Conservation (phyloP, 2,329 filamentous ascomycete genomes). For the Alternaria arbusti region DNA sequence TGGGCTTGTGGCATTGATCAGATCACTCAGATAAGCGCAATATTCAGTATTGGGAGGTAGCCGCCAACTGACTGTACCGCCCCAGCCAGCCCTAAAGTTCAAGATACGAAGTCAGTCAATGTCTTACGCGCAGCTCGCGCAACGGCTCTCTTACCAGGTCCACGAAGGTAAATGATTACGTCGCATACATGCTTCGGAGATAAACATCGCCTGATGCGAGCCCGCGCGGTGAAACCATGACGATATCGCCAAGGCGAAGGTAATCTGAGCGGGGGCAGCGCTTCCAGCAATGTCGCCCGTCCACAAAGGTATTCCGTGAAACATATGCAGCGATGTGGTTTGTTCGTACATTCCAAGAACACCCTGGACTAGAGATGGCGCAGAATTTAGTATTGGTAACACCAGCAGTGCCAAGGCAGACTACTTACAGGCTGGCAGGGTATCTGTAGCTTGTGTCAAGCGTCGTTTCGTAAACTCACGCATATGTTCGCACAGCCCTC, state of each 20-base stretch:
- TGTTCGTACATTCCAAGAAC: slow-evolving; percentile 8
- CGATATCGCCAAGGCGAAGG: slow-evolving; percentile 14
- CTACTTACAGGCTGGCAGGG: slow-evolving; percentile 5
- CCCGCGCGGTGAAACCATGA: slow-evolving; percentile 16
- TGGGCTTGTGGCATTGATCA: slow-evolving; percentile 4
- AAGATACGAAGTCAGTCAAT: not conserved
- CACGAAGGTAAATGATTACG: not conserved
- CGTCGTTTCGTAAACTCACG: slow-evolving; percentile 12
- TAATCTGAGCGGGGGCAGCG: slow-evolving; percentile 3
- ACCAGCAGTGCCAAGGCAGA: not conserved
- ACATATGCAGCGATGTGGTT: not conserved
- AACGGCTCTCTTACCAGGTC: not conserved
- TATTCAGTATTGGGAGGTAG: slow-evolving; percentile 13
- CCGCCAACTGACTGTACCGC: slow-evolving; percentile 17
- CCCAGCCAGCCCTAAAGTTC: slow-evolving; percentile 21
- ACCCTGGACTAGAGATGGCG: not conserved
- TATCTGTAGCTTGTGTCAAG: slow-evolving; percentile 7
- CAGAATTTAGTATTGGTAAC: not conserved
- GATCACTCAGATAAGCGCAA: slow-evolving; percentile 11
- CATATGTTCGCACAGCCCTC: slow-evolving; percentile 18
- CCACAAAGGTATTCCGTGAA: slow-evolving; percentile 16
- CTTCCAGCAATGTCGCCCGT: slow-evolving; percentile 4
- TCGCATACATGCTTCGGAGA: slow-evolving; percentile 6
- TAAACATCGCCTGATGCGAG: slow-evolving; percentile 8
- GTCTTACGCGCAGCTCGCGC: not conserved